These are phyloP conservation scores for Coniochaeta ligniaria DNA, from an alignment of 2,329 filamentous ascomycete species.

Conservation along the genomic window DNA sequence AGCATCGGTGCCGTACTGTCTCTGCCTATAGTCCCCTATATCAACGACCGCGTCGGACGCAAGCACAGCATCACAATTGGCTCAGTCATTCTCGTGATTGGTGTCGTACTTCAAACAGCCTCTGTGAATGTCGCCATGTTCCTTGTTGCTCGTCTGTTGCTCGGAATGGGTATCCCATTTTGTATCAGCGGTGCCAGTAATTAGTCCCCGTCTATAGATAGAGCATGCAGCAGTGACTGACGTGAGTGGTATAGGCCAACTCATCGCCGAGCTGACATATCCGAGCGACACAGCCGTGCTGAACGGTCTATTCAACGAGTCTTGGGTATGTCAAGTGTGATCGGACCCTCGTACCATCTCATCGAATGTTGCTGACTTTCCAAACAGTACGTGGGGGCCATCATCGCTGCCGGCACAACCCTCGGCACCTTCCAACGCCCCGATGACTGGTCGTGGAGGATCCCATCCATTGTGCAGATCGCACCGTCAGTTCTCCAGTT, in stretches of 20 bases:
- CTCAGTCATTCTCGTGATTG: constrained; percentile 44
- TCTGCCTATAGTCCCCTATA: constrained; percentile 11
- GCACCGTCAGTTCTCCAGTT: constrained; percentile 9
- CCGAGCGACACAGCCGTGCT: constrained; percentile 8
- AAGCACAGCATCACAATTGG: constrained; percentile 47
- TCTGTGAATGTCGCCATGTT: constrained; percentile 36
- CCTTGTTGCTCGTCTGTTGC: constrained; percentile 8
- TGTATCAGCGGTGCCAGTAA: constrained; percentile 6
- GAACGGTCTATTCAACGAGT: constrained; percentile 7
- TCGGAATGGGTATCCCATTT: constrained; percentile 11
- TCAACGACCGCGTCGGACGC: constrained; percentile 42
- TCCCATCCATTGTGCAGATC: constrained; percentile 8
- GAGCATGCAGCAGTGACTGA: too few relatives aligned
- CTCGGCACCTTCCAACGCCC: constrained; percentile 13
- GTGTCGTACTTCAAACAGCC: constrained; percentile 45
- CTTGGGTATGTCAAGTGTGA: constrained; percentile 18
- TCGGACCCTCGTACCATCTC: too few relatives aligned
- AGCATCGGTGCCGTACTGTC: constrained; percentile 11
- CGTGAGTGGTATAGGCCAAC: background rate
- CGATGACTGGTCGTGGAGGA: constrained; percentile 10
- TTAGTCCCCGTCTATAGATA: too few relatives aligned
- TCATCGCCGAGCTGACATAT: constrained; percentile 10
- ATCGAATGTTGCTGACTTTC: background rate
- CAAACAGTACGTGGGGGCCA: constrained; percentile 17
- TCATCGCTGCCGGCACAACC: constrained; percentile 15